phyloP scores from a whole-genome alignment of 2,329 filamentous ascomycete genomes.

The Alternaria infectoria region DNA sequence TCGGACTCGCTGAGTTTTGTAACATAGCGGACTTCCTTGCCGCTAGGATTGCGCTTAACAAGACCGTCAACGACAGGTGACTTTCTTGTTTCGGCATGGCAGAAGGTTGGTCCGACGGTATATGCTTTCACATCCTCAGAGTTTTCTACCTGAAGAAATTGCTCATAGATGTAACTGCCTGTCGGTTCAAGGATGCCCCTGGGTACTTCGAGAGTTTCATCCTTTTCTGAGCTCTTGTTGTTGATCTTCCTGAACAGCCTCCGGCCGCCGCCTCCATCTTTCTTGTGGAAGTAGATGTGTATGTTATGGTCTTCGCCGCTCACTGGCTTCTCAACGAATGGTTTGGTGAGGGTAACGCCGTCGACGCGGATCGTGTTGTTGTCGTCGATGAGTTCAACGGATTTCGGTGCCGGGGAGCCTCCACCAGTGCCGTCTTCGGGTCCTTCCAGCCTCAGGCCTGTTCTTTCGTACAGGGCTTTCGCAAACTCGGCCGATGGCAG shows the following conservation, averaged over 20 bases:
- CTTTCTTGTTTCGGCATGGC: conserved; percentile 95
- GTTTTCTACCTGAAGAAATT: conserved; percentile 95
- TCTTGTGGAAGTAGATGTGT: conserved; percentile 92
- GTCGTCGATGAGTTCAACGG: conserved; percentile 86
- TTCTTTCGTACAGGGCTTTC: conserved; percentile 79
- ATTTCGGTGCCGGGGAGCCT: conserved; percentile 62
- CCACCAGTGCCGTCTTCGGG: conserved; percentile 71
- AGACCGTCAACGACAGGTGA: conserved; percentile 96
- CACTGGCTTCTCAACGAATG: conserved; percentile 98
- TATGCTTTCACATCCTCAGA: conserved; percentile 99
- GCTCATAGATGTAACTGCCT: conserved; percentile 94
- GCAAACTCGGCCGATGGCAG: conserved; percentile 80
- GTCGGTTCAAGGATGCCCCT: conserved; percentile 79
- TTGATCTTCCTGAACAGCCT: conserved; percentile 96
- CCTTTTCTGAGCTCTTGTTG: conserved; percentile 97
- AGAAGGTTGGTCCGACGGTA: conserved; percentile 90
- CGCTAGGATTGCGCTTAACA: conserved; percentile 93
- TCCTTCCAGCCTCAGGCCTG: conserved; percentile 76
- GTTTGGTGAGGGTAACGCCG: conserved; percentile 80
- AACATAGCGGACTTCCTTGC: conserved; percentile 95
- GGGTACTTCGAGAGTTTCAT: conserved; percentile 76
- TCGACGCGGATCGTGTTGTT: conserved; percentile 89
- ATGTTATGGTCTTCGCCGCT: conserved; percentile 99
- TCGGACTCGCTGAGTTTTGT: conserved; percentile 83
- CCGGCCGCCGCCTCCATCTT: conserved; percentile 84